Evolutionary conservation across 1,284 basidiomycete genomes (phyloP).

Genomic region (Ustilago nuda): DNA sequence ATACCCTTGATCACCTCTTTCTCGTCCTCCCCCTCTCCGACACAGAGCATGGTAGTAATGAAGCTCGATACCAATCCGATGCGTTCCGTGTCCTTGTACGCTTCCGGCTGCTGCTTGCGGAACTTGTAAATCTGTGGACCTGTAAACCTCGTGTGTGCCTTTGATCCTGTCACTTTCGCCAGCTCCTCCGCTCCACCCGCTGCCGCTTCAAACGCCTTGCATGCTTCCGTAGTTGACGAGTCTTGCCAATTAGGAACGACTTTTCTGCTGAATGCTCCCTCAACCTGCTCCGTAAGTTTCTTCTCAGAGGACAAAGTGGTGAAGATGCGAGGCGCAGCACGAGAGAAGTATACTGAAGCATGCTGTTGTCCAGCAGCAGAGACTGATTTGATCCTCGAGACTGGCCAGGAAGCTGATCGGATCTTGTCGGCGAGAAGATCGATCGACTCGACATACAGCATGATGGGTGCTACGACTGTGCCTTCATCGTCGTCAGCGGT

Average conservation of each 20-base stretch:
- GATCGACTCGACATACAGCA: conserved; percentile 85
- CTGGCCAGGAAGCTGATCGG: conserved; percentile 75
- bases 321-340: conserved; percentile 74
- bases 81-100: conserved; percentile 77
- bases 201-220: conserved; percentile 74
- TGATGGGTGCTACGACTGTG: conserved; percentile 80
- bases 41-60: conserved; percentile 80
- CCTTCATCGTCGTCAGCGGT: conserved; percentile 59
- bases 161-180: conserved; percentile 81
- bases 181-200: conserved; percentile 79
- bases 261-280: conserved; percentile 77
- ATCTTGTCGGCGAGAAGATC: conserved; percentile 82
- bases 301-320: conserved; percentile 73
- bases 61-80: conserved; percentile 87
- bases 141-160: conserved; percentile 89
- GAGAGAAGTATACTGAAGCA: conserved; percentile 87
- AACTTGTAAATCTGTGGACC: conserved; percentile 85
- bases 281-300: conserved; percentile 73
- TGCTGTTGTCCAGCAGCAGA: conserved; percentile 90
- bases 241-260: conserved; percentile 92
- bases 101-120: conserved; percentile 73
- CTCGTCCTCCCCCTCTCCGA: conserved; percentile 68
- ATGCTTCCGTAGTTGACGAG: conserved; percentile 83
- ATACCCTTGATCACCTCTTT: conserved; percentile 74
- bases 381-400: conserved; percentile 75